phyloP scores from a whole-genome alignment of 306 rosid genomes.

The Phaseolus lunatus region DNA sequence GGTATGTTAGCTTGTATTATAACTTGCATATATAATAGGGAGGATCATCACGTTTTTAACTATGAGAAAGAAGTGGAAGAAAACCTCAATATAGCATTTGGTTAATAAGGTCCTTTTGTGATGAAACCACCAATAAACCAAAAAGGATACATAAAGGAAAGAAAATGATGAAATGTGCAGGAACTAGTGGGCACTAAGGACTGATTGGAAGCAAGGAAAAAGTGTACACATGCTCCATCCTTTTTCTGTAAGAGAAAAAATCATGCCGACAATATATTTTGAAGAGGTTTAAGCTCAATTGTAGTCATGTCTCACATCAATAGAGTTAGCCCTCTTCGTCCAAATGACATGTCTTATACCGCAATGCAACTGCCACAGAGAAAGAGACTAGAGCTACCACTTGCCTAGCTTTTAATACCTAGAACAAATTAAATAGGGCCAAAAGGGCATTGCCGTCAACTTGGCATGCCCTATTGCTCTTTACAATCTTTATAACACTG shows the following conservation, averaged over 20 bases:
- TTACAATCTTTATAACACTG: slow-evolving; percentile 35
- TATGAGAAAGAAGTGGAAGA: neutral
- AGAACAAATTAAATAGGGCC: slow-evolving; percentile 36
- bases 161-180: neutral
- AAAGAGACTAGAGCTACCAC: slow-evolving; percentile 48
- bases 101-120: neutral
- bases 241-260: neutral
- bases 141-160: neutral
- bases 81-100: neutral
- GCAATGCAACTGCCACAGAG: slow-evolving; percentile 32
- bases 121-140: neutral
- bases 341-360: slow-evolving; percentile 29
- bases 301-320: slow-evolving; percentile 2
- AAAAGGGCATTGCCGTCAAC: slow-evolving; percentile 28
- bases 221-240: neutral
- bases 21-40: too few relatives aligned
- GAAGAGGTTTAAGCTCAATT: neutral
- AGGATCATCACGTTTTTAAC: too few relatives aligned
- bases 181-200: neutral
- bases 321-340: slow-evolving; percentile 9
- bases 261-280: slow-evolving; percentile 31
- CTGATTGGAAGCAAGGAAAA: neutral
- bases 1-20: too few relatives aligned
- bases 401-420: slow-evolving; percentile 49
- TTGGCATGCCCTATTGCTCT: neutral